Evolutionary conservation across 2,329 filamentous ascomycete species (phyloP), one percentile per base, ranked within the genome.

Genomic region (Xylariomycetidae sp.): DNA sequence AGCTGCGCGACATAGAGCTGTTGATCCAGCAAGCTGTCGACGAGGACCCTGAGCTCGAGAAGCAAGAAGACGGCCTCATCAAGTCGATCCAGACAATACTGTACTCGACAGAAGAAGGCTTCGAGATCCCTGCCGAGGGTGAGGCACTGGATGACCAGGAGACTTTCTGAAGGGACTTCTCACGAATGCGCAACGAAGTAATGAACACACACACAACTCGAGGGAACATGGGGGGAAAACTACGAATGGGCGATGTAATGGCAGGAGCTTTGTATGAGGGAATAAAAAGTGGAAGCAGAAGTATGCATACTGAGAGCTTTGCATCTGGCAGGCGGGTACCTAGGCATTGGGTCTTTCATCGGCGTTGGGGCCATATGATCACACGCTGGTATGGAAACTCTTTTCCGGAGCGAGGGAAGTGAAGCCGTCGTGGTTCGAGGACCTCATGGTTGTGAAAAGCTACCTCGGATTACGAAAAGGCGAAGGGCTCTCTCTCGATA

Each of bases 71-170:
- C 42, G 83, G 88, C 12, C 70, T 98, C 44, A 77, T 97, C 61
- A 96, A 95, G 77, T 82, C 90, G 61, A 96, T 98, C 62, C 92
- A 98, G 69, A 81, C 79, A 20, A 97, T 97, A 57, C 73, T 98
- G 45, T 98, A 98, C 74, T 95, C 88, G 42, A 98, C 92, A 42
- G 92, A 98, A 73, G 81, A 85, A 49, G 81, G 83, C 20, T 94
- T 94, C 54, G 88, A 94, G 70, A 94, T 95, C 53, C 88, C 88
- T 5, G 80, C 81, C 31, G 86, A 92, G 59, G 77, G 70, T 15
- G 83, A 88, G 52, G 77, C 64, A 13, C 62, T 78, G 38, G 82
- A 81, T 45, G 85, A 89, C 58, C 82, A 89, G 61, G 85, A 92
- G 74, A 88, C 84, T 34, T 88, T 88, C 54, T 88, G 59, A 44